phyloP scores from a whole-genome alignment of 2,329 filamentous ascomycete genomes.

The Pseudogymnoascus pannorum region DNA sequence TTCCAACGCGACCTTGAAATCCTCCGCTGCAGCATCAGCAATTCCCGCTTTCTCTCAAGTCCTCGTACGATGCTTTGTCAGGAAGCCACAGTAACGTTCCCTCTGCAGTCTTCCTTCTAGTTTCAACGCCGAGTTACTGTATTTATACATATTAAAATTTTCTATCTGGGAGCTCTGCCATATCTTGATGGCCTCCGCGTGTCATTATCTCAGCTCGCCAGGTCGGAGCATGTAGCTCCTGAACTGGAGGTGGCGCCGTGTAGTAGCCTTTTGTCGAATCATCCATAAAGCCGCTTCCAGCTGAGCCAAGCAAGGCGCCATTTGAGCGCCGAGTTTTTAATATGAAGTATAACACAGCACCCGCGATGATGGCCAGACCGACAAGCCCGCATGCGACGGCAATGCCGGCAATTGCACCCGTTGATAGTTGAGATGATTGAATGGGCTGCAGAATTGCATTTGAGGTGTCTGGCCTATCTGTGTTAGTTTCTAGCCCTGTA shows the following conservation, averaged over 20 bases:
- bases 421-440: not conserved
- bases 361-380: not conserved
- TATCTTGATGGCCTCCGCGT: not conserved
- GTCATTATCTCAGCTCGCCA: not conserved
- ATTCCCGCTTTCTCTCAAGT: too few relatives aligned
- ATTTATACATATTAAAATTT: not conserved
- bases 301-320: not conserved
- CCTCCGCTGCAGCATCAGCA: too few relatives aligned
- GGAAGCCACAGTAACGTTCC: too few relatives aligned
- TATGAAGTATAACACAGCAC: not conserved
- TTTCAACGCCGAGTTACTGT: not conserved
- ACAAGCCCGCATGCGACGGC: not conserved
- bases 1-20: slow-evolving; percentile 18
- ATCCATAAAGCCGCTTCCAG: not conserved
- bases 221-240: not conserved
- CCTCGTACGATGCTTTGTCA: too few relatives aligned
- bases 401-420: not conserved
- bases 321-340: not conserved
- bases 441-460: too few relatives aligned
- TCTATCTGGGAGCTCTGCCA: not conserved
- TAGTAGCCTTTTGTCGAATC: not conserved
- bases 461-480: too few relatives aligned
- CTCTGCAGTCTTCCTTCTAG: not conserved
- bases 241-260: not conserved
- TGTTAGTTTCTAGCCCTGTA: too few relatives aligned